Conservation (phyloP, 1,139 yeast species). For the Citeromyces siamensis region DNA sequence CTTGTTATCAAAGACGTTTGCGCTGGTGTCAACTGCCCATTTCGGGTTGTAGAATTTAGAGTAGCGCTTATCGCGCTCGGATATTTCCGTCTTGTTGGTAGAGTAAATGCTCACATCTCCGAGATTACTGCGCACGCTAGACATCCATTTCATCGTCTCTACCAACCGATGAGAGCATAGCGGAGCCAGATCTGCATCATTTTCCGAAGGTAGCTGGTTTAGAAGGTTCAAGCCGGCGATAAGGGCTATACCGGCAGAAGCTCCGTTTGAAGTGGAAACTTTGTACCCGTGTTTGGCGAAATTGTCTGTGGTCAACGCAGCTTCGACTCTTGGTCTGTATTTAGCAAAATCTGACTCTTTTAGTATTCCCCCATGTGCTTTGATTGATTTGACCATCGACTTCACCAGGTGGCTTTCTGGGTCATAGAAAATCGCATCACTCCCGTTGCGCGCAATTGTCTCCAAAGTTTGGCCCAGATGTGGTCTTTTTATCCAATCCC, state of each 20-base stretch:
- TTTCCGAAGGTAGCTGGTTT: slow-evolving; percentile 16
- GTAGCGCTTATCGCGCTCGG: slow-evolving; percentile 17
- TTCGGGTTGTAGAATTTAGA: slow-evolving; percentile 21
- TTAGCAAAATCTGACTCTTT: slow-evolving; percentile 47
- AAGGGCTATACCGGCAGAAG: slow-evolving; percentile 77
- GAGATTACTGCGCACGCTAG: slow-evolving; percentile 67
- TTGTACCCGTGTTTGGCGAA: slow-evolving; percentile 30
- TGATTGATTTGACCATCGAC: slow-evolving; percentile 22
- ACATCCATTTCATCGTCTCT: slow-evolving; percentile 92
- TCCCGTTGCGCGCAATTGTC: slow-evolving; percentile 61
- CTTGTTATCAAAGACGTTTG: slow-evolving; percentile 33
- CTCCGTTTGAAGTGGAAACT: slow-evolving; percentile 61
- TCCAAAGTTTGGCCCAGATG: slow-evolving; percentile 55
- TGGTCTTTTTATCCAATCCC: slow-evolving; percentile 51
- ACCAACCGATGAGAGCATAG: slow-evolving; percentile 54
- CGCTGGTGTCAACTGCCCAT: slow-evolving; percentile 44
- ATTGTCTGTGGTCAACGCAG: slow-evolving; percentile 36
- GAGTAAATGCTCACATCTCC: slow-evolving; percentile 46
- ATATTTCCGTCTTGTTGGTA: slow-evolving; percentile 12
- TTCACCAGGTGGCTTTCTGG: slow-evolving; percentile 41
- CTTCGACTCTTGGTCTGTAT: slow-evolving; percentile 42
- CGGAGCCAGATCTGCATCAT: slow-evolving; percentile 27
- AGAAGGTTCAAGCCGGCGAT: slow-evolving; percentile 59
- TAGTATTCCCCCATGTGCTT: slow-evolving; percentile 26
- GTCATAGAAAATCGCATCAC: slow-evolving; percentile 69